phyloP scores from a whole-genome alignment of 306 rosid genomes.

The Acacia melanoxylon region DNA sequence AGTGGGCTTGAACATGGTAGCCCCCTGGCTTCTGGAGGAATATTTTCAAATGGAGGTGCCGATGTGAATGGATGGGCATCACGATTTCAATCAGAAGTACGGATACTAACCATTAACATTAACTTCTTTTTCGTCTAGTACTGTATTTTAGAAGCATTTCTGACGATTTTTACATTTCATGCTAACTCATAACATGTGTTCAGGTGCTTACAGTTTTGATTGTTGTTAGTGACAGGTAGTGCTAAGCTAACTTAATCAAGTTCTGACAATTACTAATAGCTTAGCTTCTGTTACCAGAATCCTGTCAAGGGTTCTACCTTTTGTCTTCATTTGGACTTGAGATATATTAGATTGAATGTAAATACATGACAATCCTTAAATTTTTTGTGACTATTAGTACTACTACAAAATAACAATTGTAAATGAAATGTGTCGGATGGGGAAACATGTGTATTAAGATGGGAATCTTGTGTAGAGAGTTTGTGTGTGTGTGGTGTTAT shows the following conservation, averaged over 20 bases:
- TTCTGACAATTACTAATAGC: conserved; percentile 44
- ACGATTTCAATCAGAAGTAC: conserved; percentile 99
- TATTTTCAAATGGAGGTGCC: conserved; percentile 91
- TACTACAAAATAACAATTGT: conserved; percentile 24
- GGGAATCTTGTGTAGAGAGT: neutral
- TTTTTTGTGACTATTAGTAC: neutral
- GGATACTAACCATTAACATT: conserved; percentile 99
- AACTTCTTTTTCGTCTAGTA: conserved; percentile 90
- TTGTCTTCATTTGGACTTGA: conserved; percentile 32
- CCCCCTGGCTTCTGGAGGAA: conserved; percentile 98
- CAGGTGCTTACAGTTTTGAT: conserved; percentile 56
- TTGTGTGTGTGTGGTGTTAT: neutral
- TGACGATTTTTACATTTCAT: conserved; percentile 66
- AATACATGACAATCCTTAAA: conserved; percentile 20
- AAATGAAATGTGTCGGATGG: conserved; percentile 29
- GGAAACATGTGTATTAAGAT: conserved; percentile 27
- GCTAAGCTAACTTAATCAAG: conserved; percentile 66
- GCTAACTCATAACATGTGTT: conserved; percentile 69
- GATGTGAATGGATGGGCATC: conserved; percentile 93
- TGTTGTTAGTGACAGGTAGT: conserved; percentile 63
- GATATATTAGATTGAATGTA: conserved; percentile 25
- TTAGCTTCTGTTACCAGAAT: conserved; percentile 38
- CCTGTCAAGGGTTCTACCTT: conserved; percentile 32
- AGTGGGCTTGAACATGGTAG: conserved; percentile 99
- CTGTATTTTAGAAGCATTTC: conserved; percentile 74